phyloP scores from a whole-genome alignment of 768 basidiomycete genomes.

The Serendipita indica region DNA sequence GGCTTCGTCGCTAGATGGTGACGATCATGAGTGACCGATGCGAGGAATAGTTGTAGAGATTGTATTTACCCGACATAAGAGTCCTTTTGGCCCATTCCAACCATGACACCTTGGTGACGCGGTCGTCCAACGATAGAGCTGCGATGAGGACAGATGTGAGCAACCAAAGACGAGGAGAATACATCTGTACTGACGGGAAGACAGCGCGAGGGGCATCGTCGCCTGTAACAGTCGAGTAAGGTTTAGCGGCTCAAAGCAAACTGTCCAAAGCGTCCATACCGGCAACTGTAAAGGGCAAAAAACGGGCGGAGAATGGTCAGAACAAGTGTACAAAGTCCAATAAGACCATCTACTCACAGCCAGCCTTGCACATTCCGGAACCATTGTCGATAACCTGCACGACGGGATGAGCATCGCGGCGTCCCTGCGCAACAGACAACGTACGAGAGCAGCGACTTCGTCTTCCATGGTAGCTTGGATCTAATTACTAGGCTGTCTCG shows the following conservation, averaged over 20 bases:
- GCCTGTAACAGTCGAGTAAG: no score
- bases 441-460: conserved; percentile 23
- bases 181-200: conserved; percentile 28
- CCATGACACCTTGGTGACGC: conserved; percentile 62
- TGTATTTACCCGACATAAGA: conserved; percentile 51
- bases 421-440: conserved; percentile 9
- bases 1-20: conserved; percentile 44
- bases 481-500: neutral
- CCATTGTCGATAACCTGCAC: conserved; percentile 21
- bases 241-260: neutral
- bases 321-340: neutral
- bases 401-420: neutral
- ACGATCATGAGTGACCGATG: conserved; percentile 8
- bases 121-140: conserved; percentile 59
- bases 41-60: neutral
- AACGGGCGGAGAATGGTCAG: conserved; percentile 6
- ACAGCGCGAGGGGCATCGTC: conserved; percentile 40
- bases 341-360: conserved; percentile 20
- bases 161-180: neutral
- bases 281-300: conserved; percentile 15
- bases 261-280: conserved; percentile 11
- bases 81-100: conserved; percentile 67
- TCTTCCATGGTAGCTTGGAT: conserved; percentile 19
- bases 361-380: conserved; percentile 43
- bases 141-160: neutral